phyloP scores from a whole-genome alignment of 2,329 filamentous ascomycete species.

The Penicillium italicum region DNA sequence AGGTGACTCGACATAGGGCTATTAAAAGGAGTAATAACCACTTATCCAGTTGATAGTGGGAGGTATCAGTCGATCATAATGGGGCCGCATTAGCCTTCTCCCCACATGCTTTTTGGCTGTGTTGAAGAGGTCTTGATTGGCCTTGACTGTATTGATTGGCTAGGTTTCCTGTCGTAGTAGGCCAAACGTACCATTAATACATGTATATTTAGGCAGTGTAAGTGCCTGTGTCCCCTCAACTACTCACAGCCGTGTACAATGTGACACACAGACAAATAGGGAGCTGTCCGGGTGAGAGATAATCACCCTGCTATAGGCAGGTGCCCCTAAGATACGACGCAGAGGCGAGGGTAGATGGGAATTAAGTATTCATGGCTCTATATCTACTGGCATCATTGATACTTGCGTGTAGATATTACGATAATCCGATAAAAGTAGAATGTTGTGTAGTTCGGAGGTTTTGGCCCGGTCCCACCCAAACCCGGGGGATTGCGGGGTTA shows the following conservation, averaged over 20 bases:
- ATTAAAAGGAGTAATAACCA: not conserved
- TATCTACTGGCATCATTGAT: not conserved
- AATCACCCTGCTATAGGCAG: not conserved
- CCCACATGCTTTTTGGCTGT: not conserved
- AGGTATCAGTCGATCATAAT: not conserved
- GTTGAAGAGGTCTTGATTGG: not conserved
- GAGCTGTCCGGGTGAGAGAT: not conserved
- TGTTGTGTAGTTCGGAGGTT: conserved; percentile 7
- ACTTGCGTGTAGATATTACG: no score
- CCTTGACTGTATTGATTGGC: not conserved
- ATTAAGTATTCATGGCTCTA: not conserved
- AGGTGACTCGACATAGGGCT: not conserved
- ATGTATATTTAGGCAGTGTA: not conserved
- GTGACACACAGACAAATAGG: conserved; percentile 11
- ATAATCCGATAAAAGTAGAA: not conserved
- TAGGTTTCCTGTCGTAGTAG: not conserved
- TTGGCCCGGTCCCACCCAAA: conserved; percentile 8
- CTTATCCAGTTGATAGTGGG: not conserved
- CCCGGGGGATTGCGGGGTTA: conserved; percentile 10
- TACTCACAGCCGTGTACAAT: conserved; percentile 4
- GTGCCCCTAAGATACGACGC: conserved; percentile 1
- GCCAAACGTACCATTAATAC: not conserved
- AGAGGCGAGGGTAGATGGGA: not conserved
- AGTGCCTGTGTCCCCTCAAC: not conserved
- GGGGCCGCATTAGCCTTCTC: not conserved